Base-by-base conservation (phyloP, 768 basidiomycete species). In the Termitomyces sp. region DNA sequence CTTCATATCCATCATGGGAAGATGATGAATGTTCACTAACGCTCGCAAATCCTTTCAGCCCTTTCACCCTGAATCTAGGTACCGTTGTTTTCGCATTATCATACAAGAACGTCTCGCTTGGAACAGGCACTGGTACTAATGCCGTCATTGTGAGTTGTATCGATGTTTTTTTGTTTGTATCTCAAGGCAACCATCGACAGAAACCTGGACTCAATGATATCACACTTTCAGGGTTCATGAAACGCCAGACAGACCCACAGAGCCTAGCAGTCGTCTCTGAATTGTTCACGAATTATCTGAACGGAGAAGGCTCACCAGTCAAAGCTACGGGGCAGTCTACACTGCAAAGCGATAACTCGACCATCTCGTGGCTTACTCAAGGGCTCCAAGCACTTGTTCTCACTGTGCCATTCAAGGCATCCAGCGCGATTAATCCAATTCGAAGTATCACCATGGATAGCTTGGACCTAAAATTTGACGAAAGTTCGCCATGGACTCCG, bases 271-370 rank as follows among this genome's bases (percentile, higher is more conserved):
- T 66, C n/a, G 72, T 89, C 47, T 86, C 86, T 7, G 67, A 81
- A 53, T 73, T 91, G 42, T 91, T 91, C 69, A 88, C 86, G 16
- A 81, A 82, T 47, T 90, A 88, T 66, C 73, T 91, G 61, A 90
- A 91, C 64, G 79, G 85, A 24, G 80, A 82, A 24, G 68, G 63
- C 18, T 83, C 86, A 4, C 77, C 73, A 4, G 85, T 90, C 37
- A 66, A 84, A 56, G 89, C 87, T 1, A 75, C 72, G 13, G 89
- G 88, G 16, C 67, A 72, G 50, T 85, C 85, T 22, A 84, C 87
- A 10, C 67, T 80, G 4, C 86, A 86, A 60, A 48, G 71, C 3
- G 84, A 88, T 67, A 82, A 82, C 27, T 70, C 80, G 13, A 64
- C 70, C 5, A 81, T 91, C 56, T 81, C 82, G 8, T 91, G 89